Evolutionary conservation across 805 yeast species (phyloP), one percentile per base, ranked within the genome.

Genomic region (Hyphopichia homilentoma): DNA sequence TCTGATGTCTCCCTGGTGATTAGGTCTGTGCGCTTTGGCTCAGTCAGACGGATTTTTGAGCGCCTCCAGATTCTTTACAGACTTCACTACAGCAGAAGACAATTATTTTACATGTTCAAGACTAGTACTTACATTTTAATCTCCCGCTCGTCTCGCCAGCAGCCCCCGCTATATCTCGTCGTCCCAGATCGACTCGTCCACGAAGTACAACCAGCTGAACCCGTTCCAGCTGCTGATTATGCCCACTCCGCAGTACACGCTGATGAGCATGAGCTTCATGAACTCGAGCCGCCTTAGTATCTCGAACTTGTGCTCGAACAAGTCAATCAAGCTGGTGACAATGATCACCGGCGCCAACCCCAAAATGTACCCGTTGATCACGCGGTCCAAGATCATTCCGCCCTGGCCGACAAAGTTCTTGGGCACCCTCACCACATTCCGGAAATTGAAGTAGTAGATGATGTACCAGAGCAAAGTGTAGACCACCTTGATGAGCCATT

Each of bases 391-490:
- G 29, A 81, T 69, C 13, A 53, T 36, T 14, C 43, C 58, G 3
- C 51, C 50, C 3, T 40, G 38, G 1, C 45, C 52, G 2, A 28
- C 37, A 13, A 44, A 29, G 23, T 49, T 46, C 35, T 57, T 60
- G 39, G 87, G 84, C 1, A 79, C 64, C 36, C 75, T 60, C 4
- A 81, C 77, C 4, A 82, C 85, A 39, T 82, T 84, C 48, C 79
- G 75, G 56, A 86, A 77, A 29, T 85, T 79, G 37, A 78, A 71
- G 44, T 79, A 76, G 53, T 80, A 86, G 29, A 87, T 76, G 25
- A 86, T 75, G 52, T 85, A 77, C 96, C 97, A 93, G 26, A 84
- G 79, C 38, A 80, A 70, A 0, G 96, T 85, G 61, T 85, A 84
- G 9, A 80, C 54, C 13, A 76, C 69, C 57, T 90, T 93, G 35